phyloP scores from a whole-genome alignment of 139 green algal species.

The Volvox africanus region DNA sequence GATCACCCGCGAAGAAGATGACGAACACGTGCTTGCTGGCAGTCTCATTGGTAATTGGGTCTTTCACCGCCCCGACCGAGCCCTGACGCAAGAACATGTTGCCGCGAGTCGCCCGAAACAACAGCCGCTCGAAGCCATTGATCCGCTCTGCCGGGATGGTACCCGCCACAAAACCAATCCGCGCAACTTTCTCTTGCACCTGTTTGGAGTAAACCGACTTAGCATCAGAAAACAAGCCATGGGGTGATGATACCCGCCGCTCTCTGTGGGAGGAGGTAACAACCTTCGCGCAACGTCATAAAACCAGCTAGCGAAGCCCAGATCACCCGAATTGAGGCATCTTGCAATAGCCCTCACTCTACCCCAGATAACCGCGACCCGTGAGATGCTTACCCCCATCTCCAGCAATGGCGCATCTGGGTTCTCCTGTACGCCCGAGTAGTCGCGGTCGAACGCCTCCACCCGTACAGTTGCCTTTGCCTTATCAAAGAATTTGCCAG shows the following conservation, averaged over 20 bases:
- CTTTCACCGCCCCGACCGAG: slow-evolving; percentile 72
- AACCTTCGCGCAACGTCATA: too few relatives aligned
- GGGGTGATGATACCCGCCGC: neutral
- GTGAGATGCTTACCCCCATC: slow-evolving; percentile 26
- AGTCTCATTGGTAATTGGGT: slow-evolving; percentile 73
- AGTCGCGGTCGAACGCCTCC: slow-evolving; percentile 50
- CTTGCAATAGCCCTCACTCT: too few relatives aligned
- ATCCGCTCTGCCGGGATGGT: slow-evolving; percentile 88
- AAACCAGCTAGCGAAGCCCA: too few relatives aligned
- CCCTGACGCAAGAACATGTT: slow-evolving; percentile 96
- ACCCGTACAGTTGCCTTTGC: neutral
- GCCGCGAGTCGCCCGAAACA: slow-evolving; percentile 97
- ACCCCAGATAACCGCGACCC: neutral
- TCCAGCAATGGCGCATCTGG: slow-evolving; percentile 44
- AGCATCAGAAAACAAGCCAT: neutral
- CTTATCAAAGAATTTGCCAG: slow-evolving; percentile 83
- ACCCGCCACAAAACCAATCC: slow-evolving; percentile 94
- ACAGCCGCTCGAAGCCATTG: slow-evolving; percentile 92
- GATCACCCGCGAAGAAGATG: slow-evolving; percentile 97
- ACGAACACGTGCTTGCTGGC: slow-evolving; percentile 95
- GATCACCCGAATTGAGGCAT: too few relatives aligned
- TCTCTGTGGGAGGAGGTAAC: neutral
- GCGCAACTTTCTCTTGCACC: slow-evolving; percentile 70
- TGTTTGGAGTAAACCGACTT: too few relatives aligned
- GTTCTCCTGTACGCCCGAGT: slow-evolving; percentile 28